A percentile compares a stretch with the other conserved stretches of the same genome.
phyloP scores from a whole-genome alignment of 805 yeast genomes.

The Candida incommunis region DNA sequence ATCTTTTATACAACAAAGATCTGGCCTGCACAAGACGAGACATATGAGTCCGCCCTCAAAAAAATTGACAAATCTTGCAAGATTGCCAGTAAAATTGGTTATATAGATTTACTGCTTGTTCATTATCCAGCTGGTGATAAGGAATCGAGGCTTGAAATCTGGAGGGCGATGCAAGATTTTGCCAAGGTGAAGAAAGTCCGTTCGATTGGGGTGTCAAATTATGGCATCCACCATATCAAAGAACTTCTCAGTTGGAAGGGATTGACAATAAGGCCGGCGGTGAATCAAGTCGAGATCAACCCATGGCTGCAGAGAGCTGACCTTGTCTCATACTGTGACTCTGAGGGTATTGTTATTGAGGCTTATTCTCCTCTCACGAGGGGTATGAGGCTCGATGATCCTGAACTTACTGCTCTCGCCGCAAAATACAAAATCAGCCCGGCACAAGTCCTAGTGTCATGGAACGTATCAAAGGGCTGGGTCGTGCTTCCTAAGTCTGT shows the following conservation, averaged over 20 bases:
- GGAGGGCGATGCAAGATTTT: slow-evolving; percentile 63
- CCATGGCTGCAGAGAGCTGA: slow-evolving; percentile 50
- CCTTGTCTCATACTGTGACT: slow-evolving; percentile 37
- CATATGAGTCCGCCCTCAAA: slow-evolving; percentile 38
- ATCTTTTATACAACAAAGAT: slow-evolving; percentile 50
- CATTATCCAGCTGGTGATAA: slow-evolving; percentile 35
- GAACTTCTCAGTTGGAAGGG: slow-evolving; percentile 29
- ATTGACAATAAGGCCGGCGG: slow-evolving; percentile 35
- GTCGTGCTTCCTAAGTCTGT: slow-evolving; percentile 57
- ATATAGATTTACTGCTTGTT: slow-evolving; percentile 59
- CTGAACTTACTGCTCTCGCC: slow-evolving; percentile 36
- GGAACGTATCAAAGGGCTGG: slow-evolving; percentile 63
- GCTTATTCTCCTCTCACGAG: slow-evolving; percentile 52
- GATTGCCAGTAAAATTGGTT: slow-evolving; percentile 38
- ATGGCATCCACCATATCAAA: slow-evolving; percentile 45
- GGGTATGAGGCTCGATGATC: slow-evolving; percentile 41
- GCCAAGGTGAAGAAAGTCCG: slow-evolving; percentile 42
- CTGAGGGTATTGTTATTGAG: slow-evolving; percentile 41
- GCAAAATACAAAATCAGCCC: slow-evolving; percentile 33
- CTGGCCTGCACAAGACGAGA: slow-evolving; percentile 49
- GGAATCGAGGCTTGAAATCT: slow-evolving; percentile 43
- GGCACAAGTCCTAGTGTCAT: slow-evolving; percentile 54
- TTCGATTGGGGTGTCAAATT: slow-evolving; percentile 67
- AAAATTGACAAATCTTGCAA: slow-evolving; percentile 46
- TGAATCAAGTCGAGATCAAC: slow-evolving; percentile 55